Evolutionary conservation across 257 asterid genomes (phyloP).

Genomic region (Avicennia marina): DNA sequence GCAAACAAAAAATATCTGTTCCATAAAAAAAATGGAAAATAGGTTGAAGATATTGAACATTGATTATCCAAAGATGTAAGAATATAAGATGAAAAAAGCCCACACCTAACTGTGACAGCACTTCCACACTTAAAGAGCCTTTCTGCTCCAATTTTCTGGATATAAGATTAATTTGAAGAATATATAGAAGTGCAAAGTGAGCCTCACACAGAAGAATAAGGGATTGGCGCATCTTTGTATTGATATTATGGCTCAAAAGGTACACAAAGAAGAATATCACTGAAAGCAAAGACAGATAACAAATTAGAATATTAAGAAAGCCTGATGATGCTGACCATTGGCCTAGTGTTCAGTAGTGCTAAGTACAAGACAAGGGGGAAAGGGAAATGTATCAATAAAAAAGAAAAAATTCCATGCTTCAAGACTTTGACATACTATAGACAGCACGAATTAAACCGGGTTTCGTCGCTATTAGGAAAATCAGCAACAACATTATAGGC

Average conservation of each 20-base stretch:
- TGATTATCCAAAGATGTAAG: slow-evolving; percentile 19
- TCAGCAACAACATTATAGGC: slow-evolving; percentile 77
- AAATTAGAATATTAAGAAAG: slow-evolving; percentile 26
- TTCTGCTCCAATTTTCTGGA: slow-evolving; percentile 60
- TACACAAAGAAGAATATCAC: slow-evolving; percentile 87
- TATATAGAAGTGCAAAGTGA: slow-evolving; percentile 79
- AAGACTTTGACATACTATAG: slow-evolving; percentile 63
- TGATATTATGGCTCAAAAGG: slow-evolving; percentile 77
- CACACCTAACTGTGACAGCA: slow-evolving; percentile 86
- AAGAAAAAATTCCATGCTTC: slow-evolving; percentile 4
- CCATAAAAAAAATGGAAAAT: slow-evolving; percentile 1
- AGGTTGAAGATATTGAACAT: slow-evolving; percentile 14
- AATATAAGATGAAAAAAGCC: slow-evolving; percentile 20
- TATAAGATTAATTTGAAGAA: slow-evolving; percentile 85
- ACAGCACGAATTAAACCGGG: slow-evolving; percentile 95
- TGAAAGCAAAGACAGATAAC: slow-evolving; percentile 41
- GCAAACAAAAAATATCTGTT: slow-evolving; percentile 10
- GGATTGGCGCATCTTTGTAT: slow-evolving; percentile 69
- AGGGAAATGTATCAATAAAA: background rate
- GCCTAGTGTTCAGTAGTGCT: too few species aligned
- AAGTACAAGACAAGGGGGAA: too few species aligned
- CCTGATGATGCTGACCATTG: slow-evolving; percentile 15
- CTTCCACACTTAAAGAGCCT: slow-evolving; percentile 59
- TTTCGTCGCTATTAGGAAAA: slow-evolving; percentile 84
- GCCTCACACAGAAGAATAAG: slow-evolving; percentile 91